These are phyloP conservation scores for Hypholoma sublateritium DNA, from an alignment of 768 basidiomycete genomes.

Conservation along the genomic window DNA sequence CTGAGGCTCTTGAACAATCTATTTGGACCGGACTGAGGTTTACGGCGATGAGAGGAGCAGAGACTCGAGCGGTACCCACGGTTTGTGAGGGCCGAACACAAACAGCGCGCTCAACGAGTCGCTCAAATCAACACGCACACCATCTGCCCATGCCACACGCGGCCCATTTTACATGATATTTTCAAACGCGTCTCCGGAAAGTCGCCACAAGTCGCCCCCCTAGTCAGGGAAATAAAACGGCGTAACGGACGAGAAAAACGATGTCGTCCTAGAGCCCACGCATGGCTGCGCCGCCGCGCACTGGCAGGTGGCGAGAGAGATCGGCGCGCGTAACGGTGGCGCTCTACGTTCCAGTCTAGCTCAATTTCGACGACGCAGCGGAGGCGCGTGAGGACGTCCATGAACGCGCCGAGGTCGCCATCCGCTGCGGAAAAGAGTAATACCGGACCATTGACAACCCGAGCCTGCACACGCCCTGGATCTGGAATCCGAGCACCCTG, in stretches of 20 bases:
- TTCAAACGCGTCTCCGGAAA: background rate
- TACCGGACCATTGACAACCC: too few relatives aligned
- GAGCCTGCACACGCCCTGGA: too few relatives aligned
- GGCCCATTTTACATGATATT: background rate
- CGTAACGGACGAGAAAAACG: background rate
- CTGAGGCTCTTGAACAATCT: too few relatives aligned
- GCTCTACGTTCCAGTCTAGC: slow-evolving; percentile 9
- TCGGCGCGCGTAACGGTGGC: background rate
- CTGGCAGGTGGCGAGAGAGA: background rate
- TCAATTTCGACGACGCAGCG: slow-evolving; percentile 4
- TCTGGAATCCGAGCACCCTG: too few relatives aligned
- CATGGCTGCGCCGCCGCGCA: background rate
- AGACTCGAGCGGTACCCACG: too few relatives aligned
- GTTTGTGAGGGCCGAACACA: too few relatives aligned
- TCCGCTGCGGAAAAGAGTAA: too few relatives aligned
- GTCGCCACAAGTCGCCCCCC: background rate
- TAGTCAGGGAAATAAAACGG: background rate
- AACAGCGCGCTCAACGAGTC: too few relatives aligned
- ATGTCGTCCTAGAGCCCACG: background rate
- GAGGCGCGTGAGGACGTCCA: slow-evolving; percentile 14
- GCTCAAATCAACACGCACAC: background rate
- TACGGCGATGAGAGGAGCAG: too few relatives aligned
- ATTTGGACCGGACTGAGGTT: too few relatives aligned
- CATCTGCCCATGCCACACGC: background rate
- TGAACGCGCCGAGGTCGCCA: slow-evolving; percentile 16